Evolutionary conservation across 345 rosid species (phyloP).

Genomic region (Isatis tinctoria): DNA sequence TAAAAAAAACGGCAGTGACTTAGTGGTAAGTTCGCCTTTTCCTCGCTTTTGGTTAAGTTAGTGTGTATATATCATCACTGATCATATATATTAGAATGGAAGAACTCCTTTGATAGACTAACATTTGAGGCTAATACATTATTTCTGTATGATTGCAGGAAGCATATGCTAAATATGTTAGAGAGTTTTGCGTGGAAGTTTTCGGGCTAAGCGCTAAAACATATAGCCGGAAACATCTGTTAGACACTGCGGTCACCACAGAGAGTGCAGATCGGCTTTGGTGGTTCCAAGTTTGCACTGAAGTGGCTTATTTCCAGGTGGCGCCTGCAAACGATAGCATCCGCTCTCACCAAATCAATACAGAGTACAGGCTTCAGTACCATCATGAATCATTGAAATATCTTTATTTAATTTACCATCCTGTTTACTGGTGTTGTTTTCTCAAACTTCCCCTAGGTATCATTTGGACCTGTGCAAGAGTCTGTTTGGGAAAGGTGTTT

Average conservation of each 20-base stretch:
- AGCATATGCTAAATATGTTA: conserved; percentile 69
- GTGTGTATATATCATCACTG: neutral
- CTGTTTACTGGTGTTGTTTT: too few species aligned
- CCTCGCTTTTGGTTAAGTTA: neutral
- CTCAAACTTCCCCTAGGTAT: too few species aligned
- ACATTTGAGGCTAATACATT: too few species aligned
- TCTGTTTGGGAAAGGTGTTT: conserved; percentile 67
- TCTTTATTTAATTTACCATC: too few species aligned
- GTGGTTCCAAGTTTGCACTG: conserved; percentile 99
- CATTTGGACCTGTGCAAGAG: conserved; percentile 87
- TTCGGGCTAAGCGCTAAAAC: conserved; percentile 46
- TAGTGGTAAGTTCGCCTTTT: conserved; percentile 52
- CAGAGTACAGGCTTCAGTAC: too few species aligned
- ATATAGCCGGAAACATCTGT: conserved; percentile 62
- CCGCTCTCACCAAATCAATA: conserved; percentile 78
- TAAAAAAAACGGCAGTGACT: conserved; percentile 64
- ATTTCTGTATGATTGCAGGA: conserved; percentile 38
- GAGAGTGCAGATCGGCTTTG: conserved; percentile 59
- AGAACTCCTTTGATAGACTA: too few species aligned
- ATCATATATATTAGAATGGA: too few species aligned
- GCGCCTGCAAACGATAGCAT: conserved; percentile 86
- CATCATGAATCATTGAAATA: too few species aligned
- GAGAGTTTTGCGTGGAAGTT: conserved; percentile 48
- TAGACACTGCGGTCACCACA: conserved; percentile 42
- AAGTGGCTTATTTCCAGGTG: conserved; percentile 95